A percentile compares a stretch with the other conserved stretches of the same genome.
These are phyloP conservation scores for Myxozyma vanderwaltii DNA, from an alignment of 805 yeast genomes.

Conservation along the genomic window DNA sequence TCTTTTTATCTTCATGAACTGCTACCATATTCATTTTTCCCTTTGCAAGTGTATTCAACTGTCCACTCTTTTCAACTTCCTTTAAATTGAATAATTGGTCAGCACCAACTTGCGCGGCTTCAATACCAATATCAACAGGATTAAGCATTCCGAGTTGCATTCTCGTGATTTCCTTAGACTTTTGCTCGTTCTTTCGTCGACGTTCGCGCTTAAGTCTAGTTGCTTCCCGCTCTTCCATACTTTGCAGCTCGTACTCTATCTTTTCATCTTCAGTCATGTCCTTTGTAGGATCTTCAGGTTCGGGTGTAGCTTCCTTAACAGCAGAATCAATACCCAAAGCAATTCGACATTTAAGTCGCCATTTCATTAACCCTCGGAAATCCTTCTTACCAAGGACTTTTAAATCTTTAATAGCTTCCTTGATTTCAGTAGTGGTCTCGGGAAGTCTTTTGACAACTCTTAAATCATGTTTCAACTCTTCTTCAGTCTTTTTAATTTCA, in stretches of 20 bases:
- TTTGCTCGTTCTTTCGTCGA: conserved; percentile 75
- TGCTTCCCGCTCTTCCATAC: conserved; percentile 69
- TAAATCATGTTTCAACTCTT: conserved; percentile 53
- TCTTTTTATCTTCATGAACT: conserved; percentile 41
- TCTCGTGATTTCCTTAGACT: conserved; percentile 84
- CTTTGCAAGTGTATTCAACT: conserved; percentile 38
- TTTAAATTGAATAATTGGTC: conserved; percentile 80
- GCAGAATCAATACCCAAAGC: conserved; percentile 61
- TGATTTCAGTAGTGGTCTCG: conserved; percentile 74
- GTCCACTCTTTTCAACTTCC: conserved; percentile 86
- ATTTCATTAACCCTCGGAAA: conserved; percentile 77
- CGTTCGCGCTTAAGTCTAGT: conserved; percentile 75
- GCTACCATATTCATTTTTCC: conserved; percentile 46
- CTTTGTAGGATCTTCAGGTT: conserved; percentile 53
- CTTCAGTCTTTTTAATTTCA: background rate
- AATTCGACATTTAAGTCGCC: conserved; percentile 86
- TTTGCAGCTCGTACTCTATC: conserved; percentile 80
- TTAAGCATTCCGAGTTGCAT: conserved; percentile 97
- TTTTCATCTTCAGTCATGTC: conserved; percentile 68
- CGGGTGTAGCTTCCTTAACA: conserved; percentile 53
- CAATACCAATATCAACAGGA: conserved; percentile 89
- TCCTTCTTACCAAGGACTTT: conserved; percentile 94
- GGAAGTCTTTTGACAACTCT: conserved; percentile 64
- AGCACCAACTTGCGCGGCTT: conserved; percentile 79
- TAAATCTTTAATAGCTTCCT: conserved; percentile 84